Conservation (phyloP, 768 basidiomycete genomes). For the Holtermanniella nyarrowii region DNA sequence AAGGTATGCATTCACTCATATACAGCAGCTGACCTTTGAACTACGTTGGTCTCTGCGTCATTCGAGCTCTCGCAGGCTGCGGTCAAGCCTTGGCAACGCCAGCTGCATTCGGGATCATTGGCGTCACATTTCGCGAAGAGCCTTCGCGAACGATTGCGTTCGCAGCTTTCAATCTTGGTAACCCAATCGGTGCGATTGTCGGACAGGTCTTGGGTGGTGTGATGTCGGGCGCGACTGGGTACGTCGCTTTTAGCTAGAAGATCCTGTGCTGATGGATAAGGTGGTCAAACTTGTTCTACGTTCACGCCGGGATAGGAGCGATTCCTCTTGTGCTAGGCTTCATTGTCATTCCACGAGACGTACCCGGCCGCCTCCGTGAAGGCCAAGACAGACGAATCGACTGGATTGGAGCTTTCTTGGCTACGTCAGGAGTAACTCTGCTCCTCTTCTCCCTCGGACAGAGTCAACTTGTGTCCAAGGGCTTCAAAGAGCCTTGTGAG, state of each 20-base stretch:
- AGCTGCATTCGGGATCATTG: slow-evolving; percentile 20
- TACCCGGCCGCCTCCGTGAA: slow-evolving; percentile 9
- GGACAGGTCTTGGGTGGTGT: slow-evolving; percentile 60
- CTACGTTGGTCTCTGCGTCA: slow-evolving; percentile 14
- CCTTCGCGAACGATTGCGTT: slow-evolving; percentile 62
- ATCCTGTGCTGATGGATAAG: slow-evolving; percentile 28
- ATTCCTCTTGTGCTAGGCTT: slow-evolving; percentile 50
- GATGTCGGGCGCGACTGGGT: slow-evolving; percentile 49
- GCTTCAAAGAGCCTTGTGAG: slow-evolving; percentile 54
- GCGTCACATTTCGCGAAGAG: slow-evolving; percentile 12
- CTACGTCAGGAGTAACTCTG: slow-evolving; percentile 55
- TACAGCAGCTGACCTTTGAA: too few species aligned
- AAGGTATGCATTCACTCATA: slow-evolving; percentile 2
- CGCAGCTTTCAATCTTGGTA: slow-evolving; percentile 69
- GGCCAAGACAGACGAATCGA: slow-evolving; percentile 48
- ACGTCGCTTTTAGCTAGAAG: slow-evolving; percentile 3
- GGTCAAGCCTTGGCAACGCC: slow-evolving; percentile 17
- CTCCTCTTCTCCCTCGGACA: slow-evolving; percentile 64
- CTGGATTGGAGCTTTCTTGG: slow-evolving; percentile 62
- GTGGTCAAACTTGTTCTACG: slow-evolving; percentile 60
- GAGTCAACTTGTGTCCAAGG: slow-evolving; percentile 48
- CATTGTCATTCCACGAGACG: slow-evolving; percentile 52
- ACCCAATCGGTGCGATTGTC: slow-evolving; percentile 63
- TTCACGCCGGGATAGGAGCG: slow-evolving; percentile 52
- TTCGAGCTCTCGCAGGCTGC: slow-evolving; percentile 24